Base-by-base conservation (phyloP, 129 eudicot genomes). In the Calendula officinalis region DNA sequence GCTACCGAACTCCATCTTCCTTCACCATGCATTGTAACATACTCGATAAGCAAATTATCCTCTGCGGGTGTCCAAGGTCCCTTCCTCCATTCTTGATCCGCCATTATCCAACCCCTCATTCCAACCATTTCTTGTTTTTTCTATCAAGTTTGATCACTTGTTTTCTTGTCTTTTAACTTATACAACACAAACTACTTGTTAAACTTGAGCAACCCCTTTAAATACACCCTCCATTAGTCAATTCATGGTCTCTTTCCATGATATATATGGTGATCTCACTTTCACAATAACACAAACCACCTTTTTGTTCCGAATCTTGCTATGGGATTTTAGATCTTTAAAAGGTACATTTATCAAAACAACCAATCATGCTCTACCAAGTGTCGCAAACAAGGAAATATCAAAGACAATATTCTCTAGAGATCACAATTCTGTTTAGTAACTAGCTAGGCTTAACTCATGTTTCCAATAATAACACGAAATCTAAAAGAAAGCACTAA, bases 21-120 rank as follows among this genome's bases (percentile, higher is more conserved):
- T 67, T 86, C 91, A 33, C 97, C 97, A 79, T 86, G 64, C 56
- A 67, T 38, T 56, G 40, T 74, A 8, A 90, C 78, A 79, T 86
- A 82, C 15, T 90, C 81, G 33, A 66, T 5, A 4, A 90, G 84
- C 66, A 86, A 34, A 75, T 77, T 80, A 72, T 90, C 97, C 62
- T 90, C 97, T 14, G 73, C 83, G 3, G 89, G 86, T 11, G 89
- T 90, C 97, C 95, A 90, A n/a, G 95, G 86, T 40, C 97, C 97
- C 69, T 85, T 89, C 77, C 94, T 89, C 91, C 94, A 83, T 9
- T 88, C 90, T 75, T 79, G 66, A 51, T 77, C 86, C 13, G 54
- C 38, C 56, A 50, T 70, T 64, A 68, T 74, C 83, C 81, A 79
- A 12, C 68, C 64, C 83, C 35, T 75, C 68, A 59, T 49, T 45